Evolutionary conservation across 116 monocot genomes (phyloP).

Genomic region (Iris pallida): DNA sequence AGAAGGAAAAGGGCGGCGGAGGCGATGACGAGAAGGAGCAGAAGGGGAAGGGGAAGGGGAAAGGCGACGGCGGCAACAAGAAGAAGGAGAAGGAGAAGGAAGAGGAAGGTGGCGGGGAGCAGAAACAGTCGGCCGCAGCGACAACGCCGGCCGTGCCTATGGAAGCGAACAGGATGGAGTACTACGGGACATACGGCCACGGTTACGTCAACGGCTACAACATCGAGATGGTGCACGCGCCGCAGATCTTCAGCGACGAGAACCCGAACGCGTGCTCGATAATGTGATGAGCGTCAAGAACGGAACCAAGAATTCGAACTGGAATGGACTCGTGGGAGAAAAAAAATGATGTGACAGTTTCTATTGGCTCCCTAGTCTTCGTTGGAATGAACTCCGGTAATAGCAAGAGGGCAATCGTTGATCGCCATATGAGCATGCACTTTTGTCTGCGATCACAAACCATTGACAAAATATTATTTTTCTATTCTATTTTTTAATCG

Average conservation of each 20-base stretch:
- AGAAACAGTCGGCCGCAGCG: not conserved
- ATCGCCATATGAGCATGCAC: no score
- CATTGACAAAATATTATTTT: no score
- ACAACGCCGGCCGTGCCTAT: not conserved
- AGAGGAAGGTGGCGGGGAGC: not conserved
- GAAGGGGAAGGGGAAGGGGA: not conserved
- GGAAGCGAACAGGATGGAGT: conserved; percentile 26
- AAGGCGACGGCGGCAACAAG: not conserved
- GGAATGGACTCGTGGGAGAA: not conserved
- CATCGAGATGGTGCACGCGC: conserved; percentile 27
- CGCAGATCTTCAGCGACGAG: conserved; percentile 53
- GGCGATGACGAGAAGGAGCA: conserved; percentile 10
- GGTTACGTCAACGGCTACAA: not conserved
- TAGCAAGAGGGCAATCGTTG: no score
- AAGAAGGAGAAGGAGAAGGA: conserved; percentile 9
- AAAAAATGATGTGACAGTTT: no score
- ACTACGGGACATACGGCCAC: conserved; percentile 17
- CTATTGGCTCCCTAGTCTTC: no score
- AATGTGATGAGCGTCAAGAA: conserved; percentile 23
- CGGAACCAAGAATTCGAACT: no score
- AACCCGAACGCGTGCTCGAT: conserved; percentile 57
- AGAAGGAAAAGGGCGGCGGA: conserved; percentile 6
- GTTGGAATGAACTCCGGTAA: no score
- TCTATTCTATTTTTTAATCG: no score
- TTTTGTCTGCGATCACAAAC: no score